A percentile compares a stretch with the other conserved stretches of the same genome.
Evolutionary conservation across 164 flowering plant species (phyloP).

Genomic region (Stephania cephalantha): DNA sequence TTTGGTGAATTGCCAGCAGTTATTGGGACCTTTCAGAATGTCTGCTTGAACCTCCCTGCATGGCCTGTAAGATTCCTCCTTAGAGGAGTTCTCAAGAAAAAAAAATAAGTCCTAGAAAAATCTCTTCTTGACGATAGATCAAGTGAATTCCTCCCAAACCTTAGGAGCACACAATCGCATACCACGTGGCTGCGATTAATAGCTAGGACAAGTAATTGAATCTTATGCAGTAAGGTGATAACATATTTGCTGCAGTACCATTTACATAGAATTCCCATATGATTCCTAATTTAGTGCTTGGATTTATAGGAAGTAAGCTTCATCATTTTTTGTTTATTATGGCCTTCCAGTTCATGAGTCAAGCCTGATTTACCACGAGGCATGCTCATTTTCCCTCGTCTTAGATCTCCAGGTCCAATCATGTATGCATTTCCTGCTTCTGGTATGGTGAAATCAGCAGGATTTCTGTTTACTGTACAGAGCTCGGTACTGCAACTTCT

Average conservation of each 20-base stretch:
- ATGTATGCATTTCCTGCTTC: conserved; percentile 50
- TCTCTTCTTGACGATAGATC: not conserved
- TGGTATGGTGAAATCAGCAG: conserved; percentile 68
- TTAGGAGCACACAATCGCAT: not conserved
- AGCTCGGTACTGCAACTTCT: conserved; percentile 16
- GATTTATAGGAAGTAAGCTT: conserved; percentile 26
- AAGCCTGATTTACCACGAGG: conserved; percentile 14
- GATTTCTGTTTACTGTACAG: conserved; percentile 65
- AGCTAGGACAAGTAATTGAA: not conserved
- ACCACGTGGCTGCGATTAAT: not conserved
- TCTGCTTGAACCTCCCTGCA: not conserved
- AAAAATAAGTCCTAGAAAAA: not conserved
- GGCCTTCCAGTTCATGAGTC: conserved; percentile 13
- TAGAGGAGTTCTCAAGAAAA: not conserved
- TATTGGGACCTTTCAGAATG: not conserved
- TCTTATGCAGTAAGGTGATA: not conserved
- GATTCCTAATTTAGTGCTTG: not conserved
- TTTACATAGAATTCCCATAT: not conserved
- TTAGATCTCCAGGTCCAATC: conserved; percentile 39
- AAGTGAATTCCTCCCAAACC: not conserved
- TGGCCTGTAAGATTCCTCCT: not conserved
- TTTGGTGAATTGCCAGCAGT: conserved; percentile 1
- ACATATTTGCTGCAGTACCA: not conserved
- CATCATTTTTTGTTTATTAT: conserved; percentile 27
- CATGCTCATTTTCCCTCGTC: conserved; percentile 14